Evolutionary conservation across 768 basidiomycete genomes (phyloP), one percentile per base, ranked within the genome.

Genomic region (Holtermanniella nyarrowii): DNA sequence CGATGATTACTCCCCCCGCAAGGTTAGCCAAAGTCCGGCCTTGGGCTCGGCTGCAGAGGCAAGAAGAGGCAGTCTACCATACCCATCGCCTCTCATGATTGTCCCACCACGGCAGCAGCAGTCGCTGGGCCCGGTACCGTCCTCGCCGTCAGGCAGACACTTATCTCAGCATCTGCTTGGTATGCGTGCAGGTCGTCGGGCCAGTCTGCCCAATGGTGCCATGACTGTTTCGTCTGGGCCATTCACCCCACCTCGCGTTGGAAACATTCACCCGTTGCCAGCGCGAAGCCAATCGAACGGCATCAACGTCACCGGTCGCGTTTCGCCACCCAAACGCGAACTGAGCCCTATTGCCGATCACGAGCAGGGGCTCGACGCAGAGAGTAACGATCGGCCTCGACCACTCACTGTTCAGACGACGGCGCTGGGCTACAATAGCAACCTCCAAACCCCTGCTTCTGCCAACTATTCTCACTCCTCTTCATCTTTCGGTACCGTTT

Each of bases 51-150:
- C 55, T 0, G 26, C 54, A 7, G 48, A 54, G 11, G 67, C 61
- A 1, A 45, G 69, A 42, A 52, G 68, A 31, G 54, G 57, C 2
- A 69, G 67, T 53, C 65, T 66, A 18, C 69, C 69, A 21, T 71
- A 71, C 44, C 69, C 49, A 13, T 25, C 49, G 42, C 5, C 43
- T 22, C 18, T 25, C 27, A 25, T 18, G 14, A 12, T 13, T 27
- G 20, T 27, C 24, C 20, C 26, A 23, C 31, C 26, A 11, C 12
- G 16, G 12, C 25, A 13, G n/a, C 25, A 12, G 13, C 27, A 23
- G 3, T 37, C 24, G 4, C 16, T 26, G 5, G 46, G 16, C n/a
- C 7, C 24, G 10, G 27, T 26, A 4, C 16, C 16, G 20, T 10
- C 13, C 5, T 48, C 46, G 10, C 46, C 46, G 4, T 10, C 10